phyloP scores from a whole-genome alignment of 179 eudicot genomes.

The Beta lomatogona region DNA sequence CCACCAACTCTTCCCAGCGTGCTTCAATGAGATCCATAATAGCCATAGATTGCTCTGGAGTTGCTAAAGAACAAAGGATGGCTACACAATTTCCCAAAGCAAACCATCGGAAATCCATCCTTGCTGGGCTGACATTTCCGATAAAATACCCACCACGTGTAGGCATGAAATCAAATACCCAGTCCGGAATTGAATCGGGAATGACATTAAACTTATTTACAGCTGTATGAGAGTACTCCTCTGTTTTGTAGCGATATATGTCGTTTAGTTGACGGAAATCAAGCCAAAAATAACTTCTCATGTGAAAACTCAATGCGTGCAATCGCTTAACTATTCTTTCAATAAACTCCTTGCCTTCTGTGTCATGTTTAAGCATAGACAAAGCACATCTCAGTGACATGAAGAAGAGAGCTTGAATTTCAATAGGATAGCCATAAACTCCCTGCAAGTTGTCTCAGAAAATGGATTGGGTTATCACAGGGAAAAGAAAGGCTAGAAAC shows the following conservation, averaged over 20 bases:
- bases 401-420: slow-evolving; percentile 89
- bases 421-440: slow-evolving; percentile 87
- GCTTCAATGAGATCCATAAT: slow-evolving; percentile 89
- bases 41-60: slow-evolving; percentile 74
- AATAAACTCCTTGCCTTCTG: slow-evolving; percentile 63
- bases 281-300: slow-evolving; percentile 84
- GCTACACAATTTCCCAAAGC: slow-evolving; percentile 87
- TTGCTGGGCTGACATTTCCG: slow-evolving; percentile 87
- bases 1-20: slow-evolving; percentile 90
- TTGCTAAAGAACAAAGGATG: slow-evolving; percentile 75
- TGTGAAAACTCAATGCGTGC: slow-evolving; percentile 77
- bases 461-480: not conserved
- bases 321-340: slow-evolving; percentile 77
- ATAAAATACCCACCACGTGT: slow-evolving; percentile 79
- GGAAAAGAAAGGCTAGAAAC: not conserved
- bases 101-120: slow-evolving; percentile 93
- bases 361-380: slow-evolving; percentile 67
- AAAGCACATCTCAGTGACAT: slow-evolving; percentile 82
- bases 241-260: slow-evolving; percentile 73
- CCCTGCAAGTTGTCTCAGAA: slow-evolving; percentile 50
- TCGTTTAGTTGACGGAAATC: slow-evolving; percentile 73
- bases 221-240: slow-evolving; percentile 80
- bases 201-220: slow-evolving; percentile 73
- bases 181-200: slow-evolving; percentile 87
- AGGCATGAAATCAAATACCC: slow-evolving; percentile 91